Conservation (phyloP, 768 basidiomycete species). For the Xerocomellus amylosporus region DNA sequence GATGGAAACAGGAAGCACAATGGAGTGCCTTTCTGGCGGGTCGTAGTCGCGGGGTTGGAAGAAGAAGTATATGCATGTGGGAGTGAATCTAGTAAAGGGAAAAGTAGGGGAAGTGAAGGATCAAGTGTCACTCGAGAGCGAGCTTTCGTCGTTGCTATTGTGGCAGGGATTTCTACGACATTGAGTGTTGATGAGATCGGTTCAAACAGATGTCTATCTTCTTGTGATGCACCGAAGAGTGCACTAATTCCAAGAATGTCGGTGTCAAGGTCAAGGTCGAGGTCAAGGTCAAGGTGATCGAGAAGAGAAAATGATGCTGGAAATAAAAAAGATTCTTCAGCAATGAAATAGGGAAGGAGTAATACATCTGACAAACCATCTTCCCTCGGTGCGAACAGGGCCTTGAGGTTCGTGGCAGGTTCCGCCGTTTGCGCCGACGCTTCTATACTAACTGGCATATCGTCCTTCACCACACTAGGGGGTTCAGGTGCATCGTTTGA, state of each 20-base stretch:
- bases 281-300: conserved; percentile 67
- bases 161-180: not conserved
- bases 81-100: conserved; percentile 43
- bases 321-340: not conserved
- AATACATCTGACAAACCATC: conserved; percentile 45
- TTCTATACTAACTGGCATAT: not conserved
- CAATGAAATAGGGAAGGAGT: not conserved
- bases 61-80: conserved; percentile 15
- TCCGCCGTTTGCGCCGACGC: not conserved
- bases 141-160: conserved; percentile 2
- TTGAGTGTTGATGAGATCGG: conserved; percentile 6
- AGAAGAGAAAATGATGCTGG: conserved; percentile 73
- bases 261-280: conserved; percentile 71
- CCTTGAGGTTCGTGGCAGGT: conserved; percentile 50
- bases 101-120: conserved; percentile 58
- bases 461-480: not conserved
- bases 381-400: conserved; percentile 69
- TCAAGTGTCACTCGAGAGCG: conserved; percentile 41
- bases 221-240: conserved; percentile 10
- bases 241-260: conserved; percentile 36
- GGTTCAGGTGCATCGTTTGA: not conserved
- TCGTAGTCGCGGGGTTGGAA: conserved; percentile 1
- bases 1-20: conserved; percentile 27
- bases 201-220: not conserved
- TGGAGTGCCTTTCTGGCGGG: conserved; percentile 18